Evolutionary conservation across 495 filamentous ascomycete genomes (phyloP).

Genomic region (Aspergillus baeticus): DNA sequence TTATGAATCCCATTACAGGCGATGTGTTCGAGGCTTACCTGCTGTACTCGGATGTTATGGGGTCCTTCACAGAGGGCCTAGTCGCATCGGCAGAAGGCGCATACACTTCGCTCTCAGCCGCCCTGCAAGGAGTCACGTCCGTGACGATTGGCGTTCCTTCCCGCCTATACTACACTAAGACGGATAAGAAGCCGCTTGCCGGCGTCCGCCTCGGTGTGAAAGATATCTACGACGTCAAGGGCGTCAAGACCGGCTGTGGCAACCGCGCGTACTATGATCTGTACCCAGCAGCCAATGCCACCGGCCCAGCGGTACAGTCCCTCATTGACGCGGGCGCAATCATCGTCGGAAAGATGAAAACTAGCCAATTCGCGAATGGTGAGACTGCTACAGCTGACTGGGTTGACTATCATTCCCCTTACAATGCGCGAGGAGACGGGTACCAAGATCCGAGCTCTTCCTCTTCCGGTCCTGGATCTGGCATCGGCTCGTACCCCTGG

Average conservation of each 20-base stretch:
- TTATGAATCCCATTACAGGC: conserved; percentile 9
- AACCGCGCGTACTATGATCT: conserved; percentile 41
- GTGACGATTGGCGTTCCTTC: conserved; percentile 40
- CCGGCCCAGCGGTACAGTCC: conserved; percentile 32
- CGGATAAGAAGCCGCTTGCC: conserved; percentile 32
- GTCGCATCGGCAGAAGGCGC: conserved; percentile 13
- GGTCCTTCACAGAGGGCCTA: conserved; percentile 13
- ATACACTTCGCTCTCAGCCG: conserved; percentile 3
- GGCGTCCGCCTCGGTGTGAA: conserved; percentile 43
- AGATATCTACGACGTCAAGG: conserved; percentile 45
- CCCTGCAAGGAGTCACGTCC: conserved; percentile 3
- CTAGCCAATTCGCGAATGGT: conserved; percentile 45
- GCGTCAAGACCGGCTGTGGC: conserved; percentile 39
- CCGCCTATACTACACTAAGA: conserved; percentile 37
- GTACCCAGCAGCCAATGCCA: conserved; percentile 31
- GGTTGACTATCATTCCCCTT: conserved; percentile 43
- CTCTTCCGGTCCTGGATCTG: conserved; percentile 38
- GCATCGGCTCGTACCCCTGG: conserved; percentile 40
- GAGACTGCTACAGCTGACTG: conserved; percentile 37
- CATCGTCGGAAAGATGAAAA: conserved; percentile 48
- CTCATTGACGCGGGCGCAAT: conserved; percentile 46
- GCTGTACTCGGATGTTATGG: conserved; percentile 9
- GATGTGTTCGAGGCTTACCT: conserved; percentile 7
- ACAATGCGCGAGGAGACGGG: conserved; percentile 45
- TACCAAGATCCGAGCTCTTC: conserved; percentile 41